These are phyloP conservation scores for Aspergillus aculeatinus DNA, from an alignment of 2,329 filamentous ascomycete genomes.

Conservation along the genomic window DNA sequence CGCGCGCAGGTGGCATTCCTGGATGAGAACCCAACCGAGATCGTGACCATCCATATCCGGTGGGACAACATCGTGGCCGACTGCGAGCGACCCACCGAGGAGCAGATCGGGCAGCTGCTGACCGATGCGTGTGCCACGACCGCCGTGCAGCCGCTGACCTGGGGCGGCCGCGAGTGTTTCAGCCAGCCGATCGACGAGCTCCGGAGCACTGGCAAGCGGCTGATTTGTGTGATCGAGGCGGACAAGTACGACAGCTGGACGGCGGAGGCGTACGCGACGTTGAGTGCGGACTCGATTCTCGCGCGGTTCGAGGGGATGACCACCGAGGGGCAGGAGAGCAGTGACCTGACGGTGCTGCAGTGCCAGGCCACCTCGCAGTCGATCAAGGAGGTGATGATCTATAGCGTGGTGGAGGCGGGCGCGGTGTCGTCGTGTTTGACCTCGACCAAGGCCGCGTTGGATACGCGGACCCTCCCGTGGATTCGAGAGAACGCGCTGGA, in stretches of 20 bases:
- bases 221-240: conserved; percentile 4
- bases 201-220: neutral
- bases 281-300: neutral
- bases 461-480: conserved; percentile 5
- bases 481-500: conserved; percentile 1
- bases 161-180: conserved; percentile 3
- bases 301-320: conserved; percentile 3
- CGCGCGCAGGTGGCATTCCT: conserved; percentile 7
- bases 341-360: conserved; percentile 4
- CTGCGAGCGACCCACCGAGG: neutral
- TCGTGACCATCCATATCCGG: conserved; percentile 3
- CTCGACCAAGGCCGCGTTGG: conserved; percentile 1
- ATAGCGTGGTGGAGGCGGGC: neutral
- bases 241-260: conserved; percentile 9
- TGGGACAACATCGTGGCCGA: conserved; percentile 6
- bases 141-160: neutral
- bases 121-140: neutral
- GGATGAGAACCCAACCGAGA: conserved; percentile 1
- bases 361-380: conserved; percentile 7
- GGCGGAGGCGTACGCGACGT: conserved; percentile 2
- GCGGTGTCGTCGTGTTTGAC: conserved; percentile 1
- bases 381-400: conserved; percentile 5
- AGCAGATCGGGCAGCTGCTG: neutral
- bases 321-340: conserved; percentile 1
- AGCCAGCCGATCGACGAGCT: conserved; percentile 1